Evolutionary conservation across 805 yeast species (phyloP), one percentile per base, ranked within the genome.

Genomic region (Lachancea dasiensis): DNA sequence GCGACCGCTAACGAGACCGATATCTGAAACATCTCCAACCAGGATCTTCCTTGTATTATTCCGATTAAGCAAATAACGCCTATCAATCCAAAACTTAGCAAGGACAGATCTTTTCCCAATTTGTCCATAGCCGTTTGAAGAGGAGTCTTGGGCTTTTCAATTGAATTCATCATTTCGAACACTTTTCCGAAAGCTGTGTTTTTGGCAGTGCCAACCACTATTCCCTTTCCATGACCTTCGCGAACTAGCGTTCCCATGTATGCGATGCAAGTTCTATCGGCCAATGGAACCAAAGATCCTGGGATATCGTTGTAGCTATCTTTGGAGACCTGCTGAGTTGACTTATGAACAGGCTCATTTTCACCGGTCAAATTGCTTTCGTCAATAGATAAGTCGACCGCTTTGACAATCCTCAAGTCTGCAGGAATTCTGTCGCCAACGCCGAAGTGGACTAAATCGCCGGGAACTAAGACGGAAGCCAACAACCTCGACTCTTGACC

Each of bases 371-470:
- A 72, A 55, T 86, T 86, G 63, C 94, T 81, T 65, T 92, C 98
- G 64, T 92, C 98, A 40, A 92, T 79, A 16, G 82, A 67, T 46
- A 92, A 69, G 54, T 86, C 94, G 17, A 79, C 83, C 7, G 95
- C 76, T 43, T 80, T 81, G 4, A 78, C 71, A 39, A 92, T 68
- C 54, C 98, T 75, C 20, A 92, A 65, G 61, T 92, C 99, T 0
- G 98, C 98, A 1, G 99, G 98, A 39, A 92, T 81, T 49, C 96
- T 73, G 63, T 92, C 99, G 49, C 99, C 99, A 37, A 87, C 89
- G 30, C 79, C 63, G 51, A 92, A 85, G 49, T 80, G 82, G 27
- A 92, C 95, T 52, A 92, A 63, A 60, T 92, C 99, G 43, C 99
- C 99, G 4, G 98, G 97, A 16, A 92, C 99, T 43, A 92, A 72